Evolutionary conservation across 345 rosid species (phyloP), one percentile per base, ranked within the genome.

Genomic region (Eucalyptus pumila): DNA sequence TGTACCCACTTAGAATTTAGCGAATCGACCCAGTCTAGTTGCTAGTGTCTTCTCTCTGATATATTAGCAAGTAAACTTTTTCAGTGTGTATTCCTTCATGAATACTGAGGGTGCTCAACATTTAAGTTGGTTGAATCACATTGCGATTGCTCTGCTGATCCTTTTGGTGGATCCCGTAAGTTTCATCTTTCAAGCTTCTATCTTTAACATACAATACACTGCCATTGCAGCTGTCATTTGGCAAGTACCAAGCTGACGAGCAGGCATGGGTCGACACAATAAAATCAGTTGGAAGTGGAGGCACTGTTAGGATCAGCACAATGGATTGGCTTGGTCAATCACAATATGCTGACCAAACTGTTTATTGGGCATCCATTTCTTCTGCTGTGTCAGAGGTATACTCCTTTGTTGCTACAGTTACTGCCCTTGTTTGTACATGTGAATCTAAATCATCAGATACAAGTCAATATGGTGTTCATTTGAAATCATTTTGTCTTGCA

Each of bases 321-420:
- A 97, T 96, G 97, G 99, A 97, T 87, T 97, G 98, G 98, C 97
- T 97, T 67, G 98, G 99, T 37, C 99, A 97, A 91, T 95, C 98
- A 58, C 96, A 96, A n/a, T 96, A 87, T 89, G 88, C 88, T 32
- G 72, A 91, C 23, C 94, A 90, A 87, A 93, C 91, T 10, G 94
- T 96, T 91, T 96, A 94, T 87, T 97, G 99, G 98, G 90, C 98
- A 51, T 93, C 97, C 40, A 93, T 97, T 88, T 94, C 98, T 80
- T 93, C 97, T 23, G 95, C 97, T 40, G 87, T 97, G 87, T 94
- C 98, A 21, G 93, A 97, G 98, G 99, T 97, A 94, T 42, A 5
- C 83, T 72, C 45, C 45, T 37, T 72, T 37, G 14, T 72, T 72
- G 81, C 83, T 5, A 37, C 26, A 37, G 83, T 11, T 19, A 6